Base-by-base conservation (phyloP, 1,139 yeast species). In the Kurtzmaniella quercitrusa region DNA sequence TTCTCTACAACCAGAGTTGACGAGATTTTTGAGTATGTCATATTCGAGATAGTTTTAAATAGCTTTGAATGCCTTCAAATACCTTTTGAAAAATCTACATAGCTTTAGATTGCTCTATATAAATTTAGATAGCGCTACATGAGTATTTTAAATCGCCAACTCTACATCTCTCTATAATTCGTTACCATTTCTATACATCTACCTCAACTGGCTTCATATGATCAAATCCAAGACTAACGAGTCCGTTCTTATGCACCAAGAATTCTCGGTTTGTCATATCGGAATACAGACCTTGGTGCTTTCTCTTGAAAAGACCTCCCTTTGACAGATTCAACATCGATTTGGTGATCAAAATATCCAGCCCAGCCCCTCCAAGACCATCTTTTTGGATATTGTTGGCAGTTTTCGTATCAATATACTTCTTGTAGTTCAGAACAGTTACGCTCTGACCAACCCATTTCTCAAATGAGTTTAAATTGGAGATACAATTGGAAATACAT, bases 401-500 rank as follows among this genome's bases (percentile, higher is more conserved):
- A 12, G 34, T 8, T 21, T 50, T 49, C 36, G 49, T 46, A 25
- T 53, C 54, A 7, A 56, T 39, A 41, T 63, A 62, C n/a, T 43
- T 43, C 25, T 56, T 50, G 46, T 45, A 63, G 47, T 67, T 62
- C 34, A 73, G 63, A 12, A 72, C 47, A 1, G 73, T 68, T 12
- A 70, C 43, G 29, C 50, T 46, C 39, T 48, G 52, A 4, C 71
- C 69, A 38, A 49, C 56, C 77, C 77, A 72, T 45, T 56, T 63
- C 50, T 71, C 77, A 49, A 48, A 70, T 12, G 75, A 65, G 48
- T 70, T 69, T 44, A 72, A 59, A 40, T 55, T 60, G 3, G 75
- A 75, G 19, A 70, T 55, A 51, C 77, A 70, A 46, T 65, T 64
- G 43, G 66, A 62, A 17, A 71, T 68, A 51, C 63, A 68, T 48